Conservation (phyloP, 2,329 filamentous ascomycete species). For the Aspergillus fumigatus region DNA sequence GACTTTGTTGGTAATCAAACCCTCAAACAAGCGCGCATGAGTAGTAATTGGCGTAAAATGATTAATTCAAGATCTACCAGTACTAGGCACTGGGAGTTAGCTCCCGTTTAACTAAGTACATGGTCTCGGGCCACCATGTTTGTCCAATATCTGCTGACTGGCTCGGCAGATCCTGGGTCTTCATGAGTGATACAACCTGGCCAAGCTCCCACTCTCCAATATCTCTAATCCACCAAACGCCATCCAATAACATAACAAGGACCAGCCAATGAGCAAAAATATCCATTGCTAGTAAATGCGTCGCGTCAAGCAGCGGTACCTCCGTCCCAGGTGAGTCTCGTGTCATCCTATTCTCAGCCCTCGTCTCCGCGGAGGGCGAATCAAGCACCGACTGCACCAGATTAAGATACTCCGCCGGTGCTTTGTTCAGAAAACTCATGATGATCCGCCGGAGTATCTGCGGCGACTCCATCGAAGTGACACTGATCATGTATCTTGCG, state of each 20-base stretch:
- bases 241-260: conserved; percentile 25
- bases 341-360: conserved; percentile 1
- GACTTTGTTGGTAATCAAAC: neutral
- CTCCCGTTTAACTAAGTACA: conserved; percentile 16
- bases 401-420: conserved; percentile 29
- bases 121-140: conserved; percentile 24
- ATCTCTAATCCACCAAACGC: conserved; percentile 33
- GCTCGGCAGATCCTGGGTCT: conserved; percentile 8
- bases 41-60: neutral
- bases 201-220: conserved; percentile 24
- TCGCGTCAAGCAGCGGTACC: conserved; percentile 2
- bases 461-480: conserved; percentile 30
- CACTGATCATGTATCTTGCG: conserved; percentile 31
- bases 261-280: conserved; percentile 33
- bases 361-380: neutral
- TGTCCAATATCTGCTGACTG: conserved; percentile 5
- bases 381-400: conserved; percentile 33
- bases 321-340: conserved; percentile 1
- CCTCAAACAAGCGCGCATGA: neutral
- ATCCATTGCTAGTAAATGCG: conserved; percentile 18
- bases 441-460: conserved; percentile 34
- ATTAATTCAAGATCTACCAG: neutral
- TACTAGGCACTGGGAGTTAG: conserved; percentile 5
- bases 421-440: conserved; percentile 41
- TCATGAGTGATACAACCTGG: conserved; percentile 19